These are phyloP conservation scores for Tricholoma furcatifolium DNA, from an alignment of 768 basidiomycete species.

Conservation along the genomic window DNA sequence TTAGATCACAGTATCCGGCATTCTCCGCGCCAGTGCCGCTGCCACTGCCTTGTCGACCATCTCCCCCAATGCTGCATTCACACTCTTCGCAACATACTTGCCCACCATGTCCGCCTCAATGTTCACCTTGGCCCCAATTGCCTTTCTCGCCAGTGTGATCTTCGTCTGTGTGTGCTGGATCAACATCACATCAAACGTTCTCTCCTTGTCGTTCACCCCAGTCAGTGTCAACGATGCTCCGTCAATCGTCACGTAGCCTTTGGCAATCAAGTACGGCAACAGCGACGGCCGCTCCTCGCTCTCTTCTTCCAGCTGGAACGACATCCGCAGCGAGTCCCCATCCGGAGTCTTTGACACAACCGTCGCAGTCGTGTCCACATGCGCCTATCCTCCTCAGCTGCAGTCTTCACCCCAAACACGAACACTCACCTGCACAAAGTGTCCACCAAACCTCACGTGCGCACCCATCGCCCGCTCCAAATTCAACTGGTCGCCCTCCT, in stretches of 20 bases:
- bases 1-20: constrained; percentile 11
- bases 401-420: not conserved
- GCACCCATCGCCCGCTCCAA: constrained; percentile 94
- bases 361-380: constrained; percentile 88
- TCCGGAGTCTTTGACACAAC: constrained; percentile 66
- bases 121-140: constrained; percentile 80
- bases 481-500: constrained; percentile 80
- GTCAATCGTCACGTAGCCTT: constrained; percentile 94
- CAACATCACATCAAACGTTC: constrained; percentile 88
- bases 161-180: constrained; percentile 92
- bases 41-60: constrained; percentile 61
- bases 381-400: constrained; percentile 55
- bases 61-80: constrained; percentile 62
- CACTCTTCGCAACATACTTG: constrained; percentile 88
- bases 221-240: constrained; percentile 94
- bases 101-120: constrained; percentile 95
- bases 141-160: constrained; percentile 77
- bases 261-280: constrained; percentile 82
- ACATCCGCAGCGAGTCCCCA: constrained; percentile 85
- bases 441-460: constrained; percentile 91
- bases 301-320: constrained; percentile 71
- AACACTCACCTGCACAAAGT: constrained; percentile 85
- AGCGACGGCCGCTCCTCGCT: constrained; percentile 60
- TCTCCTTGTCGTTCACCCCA: constrained; percentile 57
- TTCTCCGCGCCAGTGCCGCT: constrained; percentile 37